A percentile compares a stretch with the other conserved stretches of the same genome.
phyloP scores from a whole-genome alignment of 768 basidiomycete genomes.

The Tephrocybe sp. region DNA sequence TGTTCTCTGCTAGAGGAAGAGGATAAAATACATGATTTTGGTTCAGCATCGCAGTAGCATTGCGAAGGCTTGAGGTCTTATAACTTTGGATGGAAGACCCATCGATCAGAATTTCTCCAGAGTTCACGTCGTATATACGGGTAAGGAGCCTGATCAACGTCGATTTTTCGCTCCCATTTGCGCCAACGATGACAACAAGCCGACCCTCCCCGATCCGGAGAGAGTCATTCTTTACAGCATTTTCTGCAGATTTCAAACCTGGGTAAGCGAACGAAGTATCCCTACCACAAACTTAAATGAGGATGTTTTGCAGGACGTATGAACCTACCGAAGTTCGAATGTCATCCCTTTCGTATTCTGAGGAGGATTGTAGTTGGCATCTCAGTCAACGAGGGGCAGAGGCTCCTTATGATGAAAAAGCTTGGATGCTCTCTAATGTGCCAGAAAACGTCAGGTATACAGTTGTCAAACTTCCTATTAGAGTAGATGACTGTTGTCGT shows the following conservation, averaged over 20 bases:
- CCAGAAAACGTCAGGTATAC: slow-evolving; percentile 17
- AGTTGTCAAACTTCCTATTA: slow-evolving; percentile 21
- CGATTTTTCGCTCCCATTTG: slow-evolving; percentile 37
- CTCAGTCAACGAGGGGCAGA: slow-evolving; percentile 24
- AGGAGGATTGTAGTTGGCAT: slow-evolving; percentile 19
- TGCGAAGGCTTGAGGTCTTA: slow-evolving; percentile 34
- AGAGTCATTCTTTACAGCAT: slow-evolving; percentile 36
- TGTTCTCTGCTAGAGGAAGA: slow-evolving; percentile 39
- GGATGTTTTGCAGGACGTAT: background rate
- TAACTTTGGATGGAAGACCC: slow-evolving; percentile 37
- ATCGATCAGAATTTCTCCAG: slow-evolving; percentile 43
- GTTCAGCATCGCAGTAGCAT: slow-evolving; percentile 43
- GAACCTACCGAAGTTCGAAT: slow-evolving; percentile 24
- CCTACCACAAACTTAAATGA: slow-evolving; percentile 24
- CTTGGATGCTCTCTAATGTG: slow-evolving; percentile 23
- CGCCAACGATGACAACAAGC: slow-evolving; percentile 54
- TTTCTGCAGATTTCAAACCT: slow-evolving; percentile 33
- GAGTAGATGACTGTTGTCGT: slow-evolving; percentile 29
- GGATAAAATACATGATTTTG: slow-evolving; percentile 50
- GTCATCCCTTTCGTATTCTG: slow-evolving; percentile 22
- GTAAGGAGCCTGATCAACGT: no score
- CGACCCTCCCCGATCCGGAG: slow-evolving; percentile 43
- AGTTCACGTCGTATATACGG: background rate
- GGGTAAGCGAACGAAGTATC: slow-evolving; percentile 49
- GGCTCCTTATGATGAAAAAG: slow-evolving; percentile 24